Percentiles rank a stretch among this genome's conserved stretches.
Conservation (phyloP, 805 yeast genomes). For the Peterozyma toletana region DNA sequence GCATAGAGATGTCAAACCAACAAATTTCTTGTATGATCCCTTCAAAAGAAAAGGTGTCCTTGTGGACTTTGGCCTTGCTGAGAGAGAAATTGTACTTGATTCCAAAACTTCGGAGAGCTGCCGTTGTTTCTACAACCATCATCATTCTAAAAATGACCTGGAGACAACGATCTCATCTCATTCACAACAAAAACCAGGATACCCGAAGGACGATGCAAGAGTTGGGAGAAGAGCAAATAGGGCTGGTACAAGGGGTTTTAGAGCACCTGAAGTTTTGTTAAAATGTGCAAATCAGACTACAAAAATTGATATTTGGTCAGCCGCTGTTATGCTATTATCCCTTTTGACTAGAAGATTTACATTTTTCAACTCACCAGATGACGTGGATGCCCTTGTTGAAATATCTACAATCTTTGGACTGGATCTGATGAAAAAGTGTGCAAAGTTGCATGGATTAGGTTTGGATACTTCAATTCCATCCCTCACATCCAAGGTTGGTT, state of each 20-base stretch:
- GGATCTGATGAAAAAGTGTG: conserved; percentile 64
- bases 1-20: conserved; percentile 85
- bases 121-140: conserved; percentile 37
- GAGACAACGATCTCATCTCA: conserved; percentile 25
- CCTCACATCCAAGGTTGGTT: conserved; percentile 26
- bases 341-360: conserved; percentile 79
- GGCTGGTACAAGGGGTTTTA: conserved; percentile 92
- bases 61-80: conserved; percentile 92
- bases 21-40: conserved; percentile 66
- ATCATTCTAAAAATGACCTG: conserved; percentile 15
- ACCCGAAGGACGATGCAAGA: conserved; percentile 80
- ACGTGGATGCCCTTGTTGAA: conserved; percentile 85
- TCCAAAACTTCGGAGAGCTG: conserved; percentile 32
- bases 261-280: conserved; percentile 89
- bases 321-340: conserved; percentile 81
- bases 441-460: conserved; percentile 82
- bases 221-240: conserved; percentile 91
- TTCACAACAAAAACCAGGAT: conserved; percentile 46
- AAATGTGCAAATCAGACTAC: conserved; percentile 80
- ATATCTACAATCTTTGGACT: conserved; percentile 75
- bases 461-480: conserved; percentile 61
- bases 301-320: conserved; percentile 87
- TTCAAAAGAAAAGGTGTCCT: conserved; percentile 66
- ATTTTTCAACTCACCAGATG: conserved; percentile 90
- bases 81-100: conserved; percentile 31